Evolutionary conservation across 2,329 filamentous ascomycete genomes (phyloP), one percentile per base, ranked within the genome.

Genomic region (Fusarium sp.): DNA sequence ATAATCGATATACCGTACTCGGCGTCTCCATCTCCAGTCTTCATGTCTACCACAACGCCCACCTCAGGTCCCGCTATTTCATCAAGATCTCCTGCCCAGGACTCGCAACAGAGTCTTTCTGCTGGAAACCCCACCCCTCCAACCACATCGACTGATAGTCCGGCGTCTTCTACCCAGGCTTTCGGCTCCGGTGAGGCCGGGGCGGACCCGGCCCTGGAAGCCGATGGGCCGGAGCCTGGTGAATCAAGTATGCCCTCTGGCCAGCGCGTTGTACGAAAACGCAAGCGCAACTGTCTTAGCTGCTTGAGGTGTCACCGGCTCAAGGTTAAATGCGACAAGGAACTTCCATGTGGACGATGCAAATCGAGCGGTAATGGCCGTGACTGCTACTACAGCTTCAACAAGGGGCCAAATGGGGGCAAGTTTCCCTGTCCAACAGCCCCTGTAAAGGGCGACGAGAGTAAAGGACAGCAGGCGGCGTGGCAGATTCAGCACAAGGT

Each of bases 261-360:
- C 17, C 72, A 75, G 56, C 79, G 80, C 15, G 70, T 82, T 30
- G 69, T 82, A 12, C 79, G 81, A 37, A 82, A 81, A 68, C 81
- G 81, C 40, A 83, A 82, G 70, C 78, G 81, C 38, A 82, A 81
- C 47, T 82, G 81, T 64, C 74, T 82, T 12, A 82, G 81, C 68
- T 83, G 81, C 32, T 64, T 81, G 32, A 78, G 81, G 35, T 83
- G 81, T 63, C 81, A 83, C 63, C 79, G 81, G 15, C 80, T 83
- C 67, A 83, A 83, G 61, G 81, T 83, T 54, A 83, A 83, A 65
- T 83, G 81, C 62, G 81, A 83, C 73, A 83, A 82, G 71, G 80
- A 82, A 67, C 71, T 83, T 54, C 81, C 81, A 4, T 83, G 81
- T 52, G 80, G 79, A 3, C 79, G 81, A 2, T 83, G 81, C 72